Evolutionary conservation across 1,139 yeast genomes (phyloP).

Genomic region (Saccharomyces hybrid): DNA sequence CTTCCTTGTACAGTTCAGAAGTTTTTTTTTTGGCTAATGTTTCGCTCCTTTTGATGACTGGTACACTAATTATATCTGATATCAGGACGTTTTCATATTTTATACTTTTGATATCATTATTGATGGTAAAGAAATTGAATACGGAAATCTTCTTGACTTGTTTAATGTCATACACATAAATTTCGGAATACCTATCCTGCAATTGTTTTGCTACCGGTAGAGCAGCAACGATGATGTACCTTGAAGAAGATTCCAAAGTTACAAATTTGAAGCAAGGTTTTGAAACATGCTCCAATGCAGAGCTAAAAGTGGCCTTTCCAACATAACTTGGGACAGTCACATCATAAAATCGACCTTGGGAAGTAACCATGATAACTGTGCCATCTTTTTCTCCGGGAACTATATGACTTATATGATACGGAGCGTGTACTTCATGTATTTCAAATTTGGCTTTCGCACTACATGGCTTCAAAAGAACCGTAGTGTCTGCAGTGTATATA

Average conservation of each 20-base stretch:
- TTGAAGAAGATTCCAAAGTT: background rate
- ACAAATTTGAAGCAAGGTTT: background rate
- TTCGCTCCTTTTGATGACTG: slow-evolving; percentile 7
- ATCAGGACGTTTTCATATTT: slow-evolving; percentile 17
- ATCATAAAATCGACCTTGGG: background rate
- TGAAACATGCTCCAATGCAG: background rate
- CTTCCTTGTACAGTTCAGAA: slow-evolving; percentile 20
- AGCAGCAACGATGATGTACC: background rate
- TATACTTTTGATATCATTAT: background rate
- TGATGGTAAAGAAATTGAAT: background rate
- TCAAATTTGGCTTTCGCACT: background rate
- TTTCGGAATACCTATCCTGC: background rate
- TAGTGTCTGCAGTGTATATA: background rate
- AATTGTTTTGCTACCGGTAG: background rate
- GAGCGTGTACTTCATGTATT: background rate
- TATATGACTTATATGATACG: background rate
- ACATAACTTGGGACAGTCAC: background rate
- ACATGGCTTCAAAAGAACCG: background rate
- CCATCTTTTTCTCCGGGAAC: background rate
- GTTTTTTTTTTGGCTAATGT: slow-evolving; percentile 1
- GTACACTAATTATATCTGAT: slow-evolving; percentile 17
- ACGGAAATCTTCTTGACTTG: background rate
- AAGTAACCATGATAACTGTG: background rate
- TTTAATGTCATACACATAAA: background rate
- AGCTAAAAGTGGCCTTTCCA: background rate